Evolutionary conservation across 176 grass and related monocot genomes (phyloP).

Genomic region (Areca catechu): DNA sequence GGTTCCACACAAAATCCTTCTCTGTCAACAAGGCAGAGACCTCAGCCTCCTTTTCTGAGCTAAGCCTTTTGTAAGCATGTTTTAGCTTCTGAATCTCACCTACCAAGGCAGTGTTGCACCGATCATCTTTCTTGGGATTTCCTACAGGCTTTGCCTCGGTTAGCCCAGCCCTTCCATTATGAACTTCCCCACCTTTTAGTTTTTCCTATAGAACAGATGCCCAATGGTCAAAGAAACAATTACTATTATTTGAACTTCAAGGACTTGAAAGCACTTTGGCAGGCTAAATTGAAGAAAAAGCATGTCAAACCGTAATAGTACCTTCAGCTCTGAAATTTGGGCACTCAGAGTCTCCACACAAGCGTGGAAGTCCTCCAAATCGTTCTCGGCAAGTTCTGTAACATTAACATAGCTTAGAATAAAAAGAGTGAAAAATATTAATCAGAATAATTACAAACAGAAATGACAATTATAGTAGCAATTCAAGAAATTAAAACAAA

Average conservation of each 20-base stretch:
- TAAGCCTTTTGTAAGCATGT: constrained; percentile 16
- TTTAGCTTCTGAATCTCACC: constrained; percentile 13
- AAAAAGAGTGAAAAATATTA: constrained; percentile 2
- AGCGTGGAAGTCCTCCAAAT: constrained; percentile 20
- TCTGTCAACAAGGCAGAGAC: constrained; percentile 7
- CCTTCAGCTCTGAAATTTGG: constrained; percentile 16
- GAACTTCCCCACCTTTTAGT: constrained; percentile 15
- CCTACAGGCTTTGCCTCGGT: background rate
- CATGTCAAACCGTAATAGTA: background rate
- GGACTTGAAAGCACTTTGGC: no score
- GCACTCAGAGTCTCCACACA: constrained; percentile 8
- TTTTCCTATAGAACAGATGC: constrained; percentile 21
- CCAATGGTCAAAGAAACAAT: no score
- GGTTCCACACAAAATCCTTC: constrained; percentile 25
- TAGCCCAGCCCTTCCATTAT: background rate
- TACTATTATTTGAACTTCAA: no score
- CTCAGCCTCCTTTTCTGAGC: constrained; percentile 4
- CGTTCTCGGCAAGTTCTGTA: constrained; percentile 16
- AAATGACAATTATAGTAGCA: no score
- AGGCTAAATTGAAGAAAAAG: no score
- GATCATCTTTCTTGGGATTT: constrained; percentile 4
- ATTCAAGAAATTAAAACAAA: background rate
- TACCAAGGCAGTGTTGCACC: constrained; percentile 1
- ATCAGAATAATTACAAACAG: no score
- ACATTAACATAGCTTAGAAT: background rate